phyloP scores from a whole-genome alignment of 2,329 filamentous ascomycete species.

The Drechslerella dactyloides region DNA sequence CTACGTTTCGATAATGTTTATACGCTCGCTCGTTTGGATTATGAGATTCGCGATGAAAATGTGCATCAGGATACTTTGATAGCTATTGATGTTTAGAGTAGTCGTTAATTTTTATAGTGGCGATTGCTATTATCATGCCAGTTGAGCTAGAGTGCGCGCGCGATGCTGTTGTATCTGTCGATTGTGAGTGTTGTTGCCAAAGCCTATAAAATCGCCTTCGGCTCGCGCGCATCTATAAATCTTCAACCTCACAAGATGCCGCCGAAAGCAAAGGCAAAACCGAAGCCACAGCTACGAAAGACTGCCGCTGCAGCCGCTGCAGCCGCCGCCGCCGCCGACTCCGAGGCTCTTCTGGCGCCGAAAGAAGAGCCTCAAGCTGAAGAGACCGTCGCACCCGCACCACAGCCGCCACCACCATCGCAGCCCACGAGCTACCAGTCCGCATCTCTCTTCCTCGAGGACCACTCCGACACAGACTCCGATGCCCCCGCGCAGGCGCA shows the following conservation, averaged over 20 bases:
- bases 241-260: conserved; percentile 25
- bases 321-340: neutral
- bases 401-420: neutral
- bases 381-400: neutral
- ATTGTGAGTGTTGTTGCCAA: neutral
- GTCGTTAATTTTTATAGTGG: too few relatives aligned
- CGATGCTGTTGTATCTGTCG: neutral
- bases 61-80: too few relatives aligned
- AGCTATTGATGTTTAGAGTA: too few relatives aligned
- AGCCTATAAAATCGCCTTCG: neutral
- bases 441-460: conserved; percentile 37
- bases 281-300: conserved; percentile 36
- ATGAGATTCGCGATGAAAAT: too few relatives aligned
- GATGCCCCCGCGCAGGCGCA: conserved; percentile 4
- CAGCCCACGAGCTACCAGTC: conserved; percentile 25
- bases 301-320: conserved; percentile 5
- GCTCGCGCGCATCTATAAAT: neutral
- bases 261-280: conserved; percentile 32
- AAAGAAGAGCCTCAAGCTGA: conserved; percentile 31
- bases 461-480: conserved; percentile 39
- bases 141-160: too few relatives aligned
- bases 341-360: neutral
- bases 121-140: too few relatives aligned
- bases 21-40: too few relatives aligned
- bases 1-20: too few relatives aligned